Conservation (phyloP, 176 grass and related monocot genomes). For the Ananas comosus region DNA sequence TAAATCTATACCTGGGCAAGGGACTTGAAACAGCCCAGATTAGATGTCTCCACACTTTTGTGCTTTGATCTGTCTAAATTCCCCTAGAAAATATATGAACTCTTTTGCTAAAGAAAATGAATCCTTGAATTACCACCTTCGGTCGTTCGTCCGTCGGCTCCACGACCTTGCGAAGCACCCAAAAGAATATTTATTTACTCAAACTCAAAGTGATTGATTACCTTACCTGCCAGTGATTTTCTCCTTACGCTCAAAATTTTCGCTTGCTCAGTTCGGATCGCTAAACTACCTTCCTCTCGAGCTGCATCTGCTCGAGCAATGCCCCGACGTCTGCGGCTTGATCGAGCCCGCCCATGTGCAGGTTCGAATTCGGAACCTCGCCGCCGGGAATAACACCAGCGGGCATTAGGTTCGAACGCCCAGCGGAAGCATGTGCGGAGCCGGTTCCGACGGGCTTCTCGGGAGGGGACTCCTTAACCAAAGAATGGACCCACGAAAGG, state of each 20-base stretch:
- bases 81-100: conserved; percentile 39
- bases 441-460: conserved; percentile 37
- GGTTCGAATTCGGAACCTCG: conserved; percentile 22
- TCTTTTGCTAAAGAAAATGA: conserved; percentile 58
- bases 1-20: conserved; percentile 36
- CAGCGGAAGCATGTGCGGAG: conserved; percentile 27
- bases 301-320: conserved; percentile 63
- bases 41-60: conserved; percentile 22
- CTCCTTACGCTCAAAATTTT: not conserved
- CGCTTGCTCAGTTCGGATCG: conserved; percentile 18
- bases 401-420: conserved; percentile 22
- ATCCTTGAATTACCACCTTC: conserved; percentile 63
- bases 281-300: conserved; percentile 63
- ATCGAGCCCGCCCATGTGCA: conserved; percentile 28
- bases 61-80: conserved; percentile 45
- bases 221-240: conserved; percentile 29
- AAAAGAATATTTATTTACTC: conserved; percentile 24
- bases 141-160: conserved; percentile 40
- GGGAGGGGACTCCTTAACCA: conserved; percentile 67
- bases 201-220: conserved; percentile 1
- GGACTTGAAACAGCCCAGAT: conserved; percentile 40
- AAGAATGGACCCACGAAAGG: conserved; percentile 72
- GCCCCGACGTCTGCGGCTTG: conserved; percentile 48
- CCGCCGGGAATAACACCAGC: conserved; percentile 8
- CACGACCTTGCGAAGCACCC: conserved; percentile 27